Percentiles rank a stretch among this genome's conserved stretches.
Conservation (phyloP, 768 basidiomycete species). For the Podaxis rugospora region DNA sequence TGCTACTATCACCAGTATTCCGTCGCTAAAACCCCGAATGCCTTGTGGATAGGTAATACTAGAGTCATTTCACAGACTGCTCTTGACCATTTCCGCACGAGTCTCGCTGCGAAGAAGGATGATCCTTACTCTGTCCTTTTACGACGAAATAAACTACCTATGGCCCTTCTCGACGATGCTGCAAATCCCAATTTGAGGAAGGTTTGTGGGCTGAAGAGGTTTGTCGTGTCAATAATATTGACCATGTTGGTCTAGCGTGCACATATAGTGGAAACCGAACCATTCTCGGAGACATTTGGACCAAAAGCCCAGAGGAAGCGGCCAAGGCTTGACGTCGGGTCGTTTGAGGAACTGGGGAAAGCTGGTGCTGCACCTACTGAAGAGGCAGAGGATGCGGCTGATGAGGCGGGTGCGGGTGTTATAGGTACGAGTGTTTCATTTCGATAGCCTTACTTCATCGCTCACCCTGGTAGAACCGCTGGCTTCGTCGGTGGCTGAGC, state of each 20-base stretch:
- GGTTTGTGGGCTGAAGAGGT: slow-evolving; percentile 33
- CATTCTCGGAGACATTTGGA: slow-evolving; percentile 92
- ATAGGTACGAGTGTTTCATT: slow-evolving; percentile 33
- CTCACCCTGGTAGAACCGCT: slow-evolving; percentile 33
- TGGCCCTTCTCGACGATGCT: slow-evolving; percentile 92
- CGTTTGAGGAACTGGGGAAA: slow-evolving; percentile 86
- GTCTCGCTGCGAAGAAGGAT: slow-evolving; percentile 76
- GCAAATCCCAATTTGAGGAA: slow-evolving; percentile 77
- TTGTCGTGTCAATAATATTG: background rate
- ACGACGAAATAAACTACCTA: slow-evolving; percentile 92
- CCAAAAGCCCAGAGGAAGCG: slow-evolving; percentile 93
- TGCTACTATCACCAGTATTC: background rate
- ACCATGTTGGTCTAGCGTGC: slow-evolving; percentile 50
- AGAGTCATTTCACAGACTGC: slow-evolving; percentile 96
- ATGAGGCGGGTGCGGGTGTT: slow-evolving; percentile 32
- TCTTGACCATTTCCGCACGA: slow-evolving; percentile 93
- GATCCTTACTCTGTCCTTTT: slow-evolving; percentile 96
- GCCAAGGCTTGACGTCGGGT: slow-evolving; percentile 82
- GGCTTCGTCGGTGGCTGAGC: slow-evolving; percentile 44
- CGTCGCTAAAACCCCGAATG: background rate
- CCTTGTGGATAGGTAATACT: slow-evolving; percentile 72
- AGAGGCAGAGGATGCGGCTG: slow-evolving; percentile 42
- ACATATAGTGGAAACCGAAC: slow-evolving; percentile 95
- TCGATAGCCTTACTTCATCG: background rate
- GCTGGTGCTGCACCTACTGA: slow-evolving; percentile 51